A percentile compares a stretch with the other conserved stretches of the same genome.
Conservation (phyloP, 2,329 filamentous ascomycete species). For the Nemania diffusa region DNA sequence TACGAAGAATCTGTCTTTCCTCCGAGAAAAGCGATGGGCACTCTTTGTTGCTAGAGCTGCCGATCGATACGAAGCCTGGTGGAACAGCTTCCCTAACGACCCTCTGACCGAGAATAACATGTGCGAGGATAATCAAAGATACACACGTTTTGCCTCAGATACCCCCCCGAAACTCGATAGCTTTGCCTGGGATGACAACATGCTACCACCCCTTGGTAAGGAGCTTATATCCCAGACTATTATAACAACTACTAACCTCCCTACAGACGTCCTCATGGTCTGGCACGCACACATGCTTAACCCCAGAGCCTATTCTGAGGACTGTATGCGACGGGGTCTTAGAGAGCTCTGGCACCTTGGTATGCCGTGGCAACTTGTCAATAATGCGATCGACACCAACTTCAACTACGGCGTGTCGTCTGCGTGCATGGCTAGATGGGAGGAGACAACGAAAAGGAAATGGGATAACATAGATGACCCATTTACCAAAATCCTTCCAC, state of each 20-base stretch:
- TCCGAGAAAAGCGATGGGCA: conserved; percentile 79
- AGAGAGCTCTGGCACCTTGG: conserved; percentile 68
- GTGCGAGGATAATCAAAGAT: conserved; percentile 42
- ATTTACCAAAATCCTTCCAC: conserved; percentile 55
- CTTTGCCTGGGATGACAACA: conserved; percentile 53
- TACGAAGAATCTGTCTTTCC: conserved; percentile 59
- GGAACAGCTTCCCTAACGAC: conserved; percentile 53
- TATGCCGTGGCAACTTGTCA: conserved; percentile 73
- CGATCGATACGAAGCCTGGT: conserved; percentile 75
- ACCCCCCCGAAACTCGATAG: conserved; percentile 32
- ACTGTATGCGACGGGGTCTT: conserved; percentile 69
- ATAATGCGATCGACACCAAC: conserved; percentile 65
- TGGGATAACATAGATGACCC: conserved; percentile 71
- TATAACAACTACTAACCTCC: conserved; percentile 41
- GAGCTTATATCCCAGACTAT: conserved; percentile 14
- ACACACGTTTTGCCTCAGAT: conserved; percentile 48
- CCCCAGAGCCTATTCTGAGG: conserved; percentile 77
- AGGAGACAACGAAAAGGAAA: conserved; percentile 56
- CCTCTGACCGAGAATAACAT: conserved; percentile 54
- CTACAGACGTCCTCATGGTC: conserved; percentile 77
- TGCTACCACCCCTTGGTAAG: conserved; percentile 69
- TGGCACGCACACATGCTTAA: conserved; percentile 85
- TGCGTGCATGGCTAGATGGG: conserved; percentile 60
- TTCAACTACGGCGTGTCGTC: conserved; percentile 66
- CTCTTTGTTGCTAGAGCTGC: conserved; percentile 75